These are phyloP conservation scores for Boletus rubroflammeus DNA, from an alignment of 768 basidiomycete genomes.

Conservation along the genomic window DNA sequence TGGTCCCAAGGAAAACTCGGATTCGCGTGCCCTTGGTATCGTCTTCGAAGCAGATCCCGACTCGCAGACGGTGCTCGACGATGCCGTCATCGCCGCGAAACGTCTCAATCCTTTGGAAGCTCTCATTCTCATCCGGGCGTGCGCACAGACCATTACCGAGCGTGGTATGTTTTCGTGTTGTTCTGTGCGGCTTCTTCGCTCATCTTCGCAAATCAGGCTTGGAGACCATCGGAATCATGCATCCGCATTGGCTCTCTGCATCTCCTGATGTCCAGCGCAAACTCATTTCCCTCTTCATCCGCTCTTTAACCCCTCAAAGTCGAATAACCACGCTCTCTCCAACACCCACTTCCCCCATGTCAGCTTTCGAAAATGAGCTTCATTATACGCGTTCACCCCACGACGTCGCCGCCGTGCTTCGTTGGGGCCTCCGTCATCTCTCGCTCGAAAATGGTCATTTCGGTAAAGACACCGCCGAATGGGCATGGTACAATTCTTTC, in stretches of 20 bases:
- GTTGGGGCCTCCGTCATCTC: slow-evolving; percentile 78
- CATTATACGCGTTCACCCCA: slow-evolving; percentile 63
- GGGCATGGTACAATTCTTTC: slow-evolving; percentile 68
- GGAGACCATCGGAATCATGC: slow-evolving; percentile 80
- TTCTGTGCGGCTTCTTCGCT: slow-evolving; percentile 5
- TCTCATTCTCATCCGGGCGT: slow-evolving; percentile 59
- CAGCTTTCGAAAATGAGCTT: slow-evolving; percentile 63
- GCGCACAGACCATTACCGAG: slow-evolving; percentile 61
- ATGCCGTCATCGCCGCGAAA: slow-evolving; percentile 53
- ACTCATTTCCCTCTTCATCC: slow-evolving; percentile 68
- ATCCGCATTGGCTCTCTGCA: slow-evolving; percentile 79
- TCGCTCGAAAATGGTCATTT: slow-evolving; percentile 57
- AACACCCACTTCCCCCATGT: slow-evolving; percentile 41
- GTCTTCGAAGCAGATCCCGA: slow-evolving; percentile 62
- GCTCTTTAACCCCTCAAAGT: slow-evolving; percentile 51
- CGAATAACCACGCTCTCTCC: slow-evolving; percentile 50
- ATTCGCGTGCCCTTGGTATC: slow-evolving; percentile 47
- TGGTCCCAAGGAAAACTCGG: slow-evolving; percentile 44
- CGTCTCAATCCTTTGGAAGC: slow-evolving; percentile 61
- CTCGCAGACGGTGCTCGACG: slow-evolving; percentile 43
- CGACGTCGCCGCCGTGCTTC: slow-evolving; percentile 75
- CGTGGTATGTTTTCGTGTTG: slow-evolving; percentile 45
- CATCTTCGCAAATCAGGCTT: slow-evolving; percentile 46
- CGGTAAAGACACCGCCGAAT: slow-evolving; percentile 51
- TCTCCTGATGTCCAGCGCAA: slow-evolving; percentile 64